Evolutionary conservation across 495 filamentous ascomycete species (phyloP).

Genomic region (Stereocaulon alpinum): DNA sequence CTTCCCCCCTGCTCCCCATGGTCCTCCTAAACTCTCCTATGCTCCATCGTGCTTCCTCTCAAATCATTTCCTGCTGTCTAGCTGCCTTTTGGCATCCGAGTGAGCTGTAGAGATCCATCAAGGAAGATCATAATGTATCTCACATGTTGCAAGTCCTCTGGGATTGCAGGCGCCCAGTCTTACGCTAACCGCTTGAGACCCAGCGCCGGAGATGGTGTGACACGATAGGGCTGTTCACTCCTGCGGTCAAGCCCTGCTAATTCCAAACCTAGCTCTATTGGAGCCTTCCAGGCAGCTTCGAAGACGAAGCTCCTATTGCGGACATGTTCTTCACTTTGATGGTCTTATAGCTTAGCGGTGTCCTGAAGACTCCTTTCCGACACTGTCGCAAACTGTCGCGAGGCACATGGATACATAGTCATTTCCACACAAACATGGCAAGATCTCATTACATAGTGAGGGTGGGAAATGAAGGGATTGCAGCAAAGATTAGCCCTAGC

Average conservation of each 20-base stretch:
- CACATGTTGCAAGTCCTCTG: no score
- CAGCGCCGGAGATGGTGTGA: no score
- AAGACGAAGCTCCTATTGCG: neutral
- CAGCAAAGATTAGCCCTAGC: constrained; percentile 6
- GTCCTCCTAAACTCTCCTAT: neutral
- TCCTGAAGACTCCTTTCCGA: neutral
- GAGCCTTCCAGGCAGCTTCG: neutral
- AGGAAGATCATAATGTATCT: no score
- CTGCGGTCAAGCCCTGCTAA: neutral
- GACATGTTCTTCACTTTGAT: neutral
- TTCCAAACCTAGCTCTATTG: neutral
- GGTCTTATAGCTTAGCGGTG: neutral
- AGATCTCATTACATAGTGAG: constrained; percentile 18
- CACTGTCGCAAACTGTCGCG: neutral
- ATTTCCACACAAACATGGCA: constrained; percentile 2
- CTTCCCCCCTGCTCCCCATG: no score
- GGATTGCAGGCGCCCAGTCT: no score
- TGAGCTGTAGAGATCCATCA: no score
- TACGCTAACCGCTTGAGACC: no score
- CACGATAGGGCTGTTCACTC: no score
- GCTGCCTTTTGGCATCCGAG: no score
- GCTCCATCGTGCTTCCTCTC: neutral
- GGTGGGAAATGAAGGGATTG: constrained; percentile 15
- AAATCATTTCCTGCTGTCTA: neutral
- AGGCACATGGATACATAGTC: neutral